Evolutionary conservation across 805 yeast genomes (phyloP).

Genomic region (Lipomyces orientalis): DNA sequence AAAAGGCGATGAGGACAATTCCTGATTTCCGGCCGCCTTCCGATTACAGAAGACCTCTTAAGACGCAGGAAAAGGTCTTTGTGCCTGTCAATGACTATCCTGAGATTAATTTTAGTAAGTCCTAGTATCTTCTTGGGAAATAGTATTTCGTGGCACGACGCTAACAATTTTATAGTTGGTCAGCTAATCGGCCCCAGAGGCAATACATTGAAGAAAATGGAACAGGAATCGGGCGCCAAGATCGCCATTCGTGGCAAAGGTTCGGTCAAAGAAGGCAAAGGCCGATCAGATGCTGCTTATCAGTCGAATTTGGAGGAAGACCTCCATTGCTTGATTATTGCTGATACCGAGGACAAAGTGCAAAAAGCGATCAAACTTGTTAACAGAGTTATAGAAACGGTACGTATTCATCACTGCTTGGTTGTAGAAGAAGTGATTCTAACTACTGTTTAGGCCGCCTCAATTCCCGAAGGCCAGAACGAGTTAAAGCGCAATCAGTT

Average conservation of each 20-base stretch:
- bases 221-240: slow-evolving; percentile 83
- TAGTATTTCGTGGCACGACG: neutral
- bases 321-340: slow-evolving; percentile 83
- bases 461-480: slow-evolving; percentile 91
- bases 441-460: slow-evolving; percentile 58
- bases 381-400: slow-evolving; percentile 71
- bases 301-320: slow-evolving; percentile 75
- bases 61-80: slow-evolving; percentile 78
- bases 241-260: slow-evolving; percentile 95
- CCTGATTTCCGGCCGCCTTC: slow-evolving; percentile 82
- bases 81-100: slow-evolving; percentile 89
- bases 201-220: slow-evolving; percentile 78
- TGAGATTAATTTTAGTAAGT: slow-evolving; percentile 70
- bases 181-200: slow-evolving; percentile 94
- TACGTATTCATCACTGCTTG: neutral
- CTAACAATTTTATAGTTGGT: slow-evolving; percentile 58
- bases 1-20: slow-evolving; percentile 68
- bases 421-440: neutral
- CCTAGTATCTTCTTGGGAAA: neutral
- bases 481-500: slow-evolving; percentile 89
- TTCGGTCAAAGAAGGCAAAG: slow-evolving; percentile 90
- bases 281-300: slow-evolving; percentile 52
- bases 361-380: slow-evolving; percentile 75
- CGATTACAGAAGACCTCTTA: slow-evolving; percentile 73
- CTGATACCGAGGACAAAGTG: slow-evolving; percentile 79